These are phyloP conservation scores for Casuarina equisetifolia DNA, from an alignment of 306 rosid species.

Conservation along the genomic window DNA sequence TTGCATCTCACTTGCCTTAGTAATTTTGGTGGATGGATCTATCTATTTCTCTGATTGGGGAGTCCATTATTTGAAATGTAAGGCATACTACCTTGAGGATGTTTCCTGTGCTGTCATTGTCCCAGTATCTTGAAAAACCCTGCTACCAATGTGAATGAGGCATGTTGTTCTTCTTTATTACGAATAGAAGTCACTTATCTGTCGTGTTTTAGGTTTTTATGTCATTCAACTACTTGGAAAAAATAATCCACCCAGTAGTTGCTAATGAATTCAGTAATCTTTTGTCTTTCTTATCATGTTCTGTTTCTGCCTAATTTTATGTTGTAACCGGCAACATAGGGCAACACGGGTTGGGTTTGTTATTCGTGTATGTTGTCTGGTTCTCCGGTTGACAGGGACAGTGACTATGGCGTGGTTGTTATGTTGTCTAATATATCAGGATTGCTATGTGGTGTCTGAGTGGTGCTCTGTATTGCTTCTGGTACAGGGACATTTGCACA, in stretches of 20 bases:
- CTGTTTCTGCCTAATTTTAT: neutral
- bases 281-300: neutral
- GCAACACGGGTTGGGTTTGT: too few species aligned
- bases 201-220: neutral
- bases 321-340: neutral
- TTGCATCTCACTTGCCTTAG: neutral
- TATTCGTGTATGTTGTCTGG: neutral
- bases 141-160: neutral
- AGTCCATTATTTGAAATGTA: neutral
- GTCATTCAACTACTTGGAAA: neutral
- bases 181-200: neutral
- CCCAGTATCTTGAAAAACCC: neutral
- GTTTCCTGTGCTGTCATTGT: neutral
- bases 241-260: neutral
- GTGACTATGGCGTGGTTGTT: too few species aligned
- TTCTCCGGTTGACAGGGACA: neutral
- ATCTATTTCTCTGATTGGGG: neutral
- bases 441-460: neutral
- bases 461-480: conserved; percentile 3
- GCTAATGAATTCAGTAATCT: neutral
- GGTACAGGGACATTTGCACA: conserved; percentile 92
- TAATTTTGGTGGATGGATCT: neutral
- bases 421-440: neutral
- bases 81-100: neutral
- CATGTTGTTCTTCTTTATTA: neutral